Evolutionary conservation across 257 asterid species (phyloP), one percentile per base, ranked within the genome.

Genomic region (Gentiana straminea): DNA sequence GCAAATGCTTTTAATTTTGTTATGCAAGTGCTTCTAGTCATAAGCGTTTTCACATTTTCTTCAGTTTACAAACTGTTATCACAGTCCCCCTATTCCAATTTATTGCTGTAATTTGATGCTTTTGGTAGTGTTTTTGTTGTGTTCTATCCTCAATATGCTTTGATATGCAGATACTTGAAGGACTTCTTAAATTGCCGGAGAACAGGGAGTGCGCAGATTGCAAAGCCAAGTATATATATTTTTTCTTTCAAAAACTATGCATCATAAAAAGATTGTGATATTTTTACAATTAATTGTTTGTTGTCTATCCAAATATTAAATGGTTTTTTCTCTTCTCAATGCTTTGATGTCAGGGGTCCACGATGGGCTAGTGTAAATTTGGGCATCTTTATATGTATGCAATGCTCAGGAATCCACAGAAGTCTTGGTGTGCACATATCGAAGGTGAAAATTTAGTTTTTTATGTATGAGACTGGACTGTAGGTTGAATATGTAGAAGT

Each of bases 351-450:
- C 80, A 92, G 99, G 72, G 99, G 97, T 74, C 99, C 99, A 60
- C 87, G 99, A 62, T 92, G 99, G 99, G 99, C 99, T 64, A 92
- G 99, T 48, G 99, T 92, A 80, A 92, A 92, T 73, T 78, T 92
- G 60, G 99, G 99, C 63, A 84, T 92, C 74, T 92, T 92, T 69
- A 75, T 89, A 73, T 92, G 99, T 79, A 92, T 92, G 99, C 94
- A 84, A 65, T 92, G 99, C 77, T 92, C 99, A 44, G 99, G 99
- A 74, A 86, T 92, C 72, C 99, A 92, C 73, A 77, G 99, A 82
- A 92, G 99, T 78, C 97, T 92, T 51, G 99, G 99, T 55, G 97
- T 89, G 64, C 99, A 92, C 83, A 88, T 92, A 75, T 88, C 99
- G 53, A 92, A 92, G 99, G 99, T 89, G 70, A 74, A 54, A 50